Base-by-base conservation (phyloP, 805 yeast species). In the Kodamaea hsintzibuensis region DNA sequence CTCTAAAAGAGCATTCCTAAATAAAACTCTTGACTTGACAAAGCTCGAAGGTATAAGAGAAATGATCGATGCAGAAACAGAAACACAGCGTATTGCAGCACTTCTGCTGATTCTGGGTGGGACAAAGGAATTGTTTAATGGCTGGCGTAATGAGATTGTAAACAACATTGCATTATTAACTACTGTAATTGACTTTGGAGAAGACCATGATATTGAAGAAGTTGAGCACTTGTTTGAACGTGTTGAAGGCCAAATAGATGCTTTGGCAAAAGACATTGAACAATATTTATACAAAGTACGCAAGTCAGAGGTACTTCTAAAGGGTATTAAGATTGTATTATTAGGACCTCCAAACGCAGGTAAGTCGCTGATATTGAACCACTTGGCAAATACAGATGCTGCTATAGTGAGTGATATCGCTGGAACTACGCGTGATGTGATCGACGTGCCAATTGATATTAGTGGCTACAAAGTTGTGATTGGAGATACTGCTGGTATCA, bases 301-400 rank as follows among this genome's bases (percentile, higher is more conserved):
- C 40, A 71, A 82, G 51, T 81, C 90, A 0, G 88, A 85, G 59
- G 72, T 92, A 1, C 67, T 93, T 13, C 68, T 86, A 42, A 76
- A 80, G 19, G 99, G 99, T 1, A 83, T 93, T 27, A 82, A 82
- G 54, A 62, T 92, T 22, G 83, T 86, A 0, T 72, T 95, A 8
- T 59, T 92, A 12, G 99, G 99, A 0, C 95, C 96, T 6, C 97
- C 99, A 1, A 95, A 95, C 68, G 97, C 97, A 0, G 99, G 99
- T 0, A 95, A 95, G 66, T 91, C 97, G 2, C 89, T 97, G 1
- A 70, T 95, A 9, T 69, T 95, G 50, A 95, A 95, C 63, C 64
- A 72, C n/a, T 68, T 95, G 7, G 90, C 92, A 0, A 79, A 85
- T 55, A 82, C 88, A 18, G 96, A 91, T 18, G 88, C 91, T 14